phyloP scores from a whole-genome alignment of 2,329 filamentous ascomycete genomes.

The Botrytis sinoallii region DNA sequence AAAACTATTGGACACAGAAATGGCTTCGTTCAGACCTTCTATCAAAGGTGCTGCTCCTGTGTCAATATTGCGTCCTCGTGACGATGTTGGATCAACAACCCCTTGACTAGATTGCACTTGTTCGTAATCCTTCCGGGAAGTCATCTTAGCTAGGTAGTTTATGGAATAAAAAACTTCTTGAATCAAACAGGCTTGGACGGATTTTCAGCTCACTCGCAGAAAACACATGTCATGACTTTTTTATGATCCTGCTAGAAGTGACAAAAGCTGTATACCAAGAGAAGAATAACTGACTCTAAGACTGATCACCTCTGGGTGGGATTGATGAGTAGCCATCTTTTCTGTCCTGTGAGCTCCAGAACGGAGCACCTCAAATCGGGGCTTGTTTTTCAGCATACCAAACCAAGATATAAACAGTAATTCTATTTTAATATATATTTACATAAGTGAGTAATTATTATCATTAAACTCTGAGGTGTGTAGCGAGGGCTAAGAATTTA shows the following conservation, averaged over 20 bases:
- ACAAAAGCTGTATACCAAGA: neutral
- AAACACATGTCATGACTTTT: neutral
- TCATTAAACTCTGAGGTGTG: neutral
- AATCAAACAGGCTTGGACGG: neutral
- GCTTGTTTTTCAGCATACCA: neutral
- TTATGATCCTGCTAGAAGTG: neutral
- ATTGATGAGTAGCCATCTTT: neutral
- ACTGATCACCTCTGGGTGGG: neutral
- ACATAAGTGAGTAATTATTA: neutral
- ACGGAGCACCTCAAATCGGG: neutral
- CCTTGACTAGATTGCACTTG: neutral
- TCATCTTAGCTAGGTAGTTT: neutral
- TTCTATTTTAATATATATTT: neutral
- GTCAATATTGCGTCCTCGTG: neutral
- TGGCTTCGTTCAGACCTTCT: neutral
- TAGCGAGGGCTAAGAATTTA: neutral
- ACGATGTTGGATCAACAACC: neutral
- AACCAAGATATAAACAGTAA: neutral
- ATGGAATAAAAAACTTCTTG: neutral
- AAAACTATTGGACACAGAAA: neutral
- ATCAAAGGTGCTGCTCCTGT: neutral
- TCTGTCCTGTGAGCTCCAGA: neutral
- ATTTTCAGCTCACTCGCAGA: neutral
- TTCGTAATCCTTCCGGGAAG: neutral
- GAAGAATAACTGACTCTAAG: neutral